A percentile compares a stretch with the other conserved stretches of the same genome.
phyloP scores from a whole-genome alignment of 306 rosid genomes.

The Dryas alaskensis region DNA sequence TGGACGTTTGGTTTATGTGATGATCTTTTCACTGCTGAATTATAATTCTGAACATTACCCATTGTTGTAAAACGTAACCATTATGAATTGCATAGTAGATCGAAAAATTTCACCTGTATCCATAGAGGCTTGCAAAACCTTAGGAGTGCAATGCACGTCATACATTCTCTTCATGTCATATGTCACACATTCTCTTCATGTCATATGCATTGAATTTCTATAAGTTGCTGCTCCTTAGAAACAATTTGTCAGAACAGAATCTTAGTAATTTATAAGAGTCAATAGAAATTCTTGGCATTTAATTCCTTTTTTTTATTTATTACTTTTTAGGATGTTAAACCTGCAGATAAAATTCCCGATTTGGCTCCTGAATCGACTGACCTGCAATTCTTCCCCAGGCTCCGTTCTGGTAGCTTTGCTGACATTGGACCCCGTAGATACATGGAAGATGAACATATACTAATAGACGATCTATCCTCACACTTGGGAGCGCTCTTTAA shows the following conservation, averaged over 20 bases:
- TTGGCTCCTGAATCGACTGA: constrained; percentile 41
- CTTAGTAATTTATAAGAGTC: not conserved
- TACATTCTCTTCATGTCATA: not conserved
- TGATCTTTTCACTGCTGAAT: not conserved
- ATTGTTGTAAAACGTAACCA: not conserved
- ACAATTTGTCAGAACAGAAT: not conserved
- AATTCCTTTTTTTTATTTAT: constrained; percentile 19
- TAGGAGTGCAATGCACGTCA: not conserved
- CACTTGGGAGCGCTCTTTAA: constrained; percentile 60
- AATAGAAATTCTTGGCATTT: not conserved
- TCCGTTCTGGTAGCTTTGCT: constrained; percentile 95
- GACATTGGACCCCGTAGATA: constrained; percentile 85
- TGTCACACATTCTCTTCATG: not conserved
- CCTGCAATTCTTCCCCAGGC: constrained; percentile 52
- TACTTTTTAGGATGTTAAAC: constrained; percentile 45
- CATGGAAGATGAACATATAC: constrained; percentile 99
- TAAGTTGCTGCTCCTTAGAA: not conserved
- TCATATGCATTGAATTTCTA: not conserved
- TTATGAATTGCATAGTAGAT: not conserved
- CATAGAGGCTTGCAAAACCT: not conserved
- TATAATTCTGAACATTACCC: not conserved
- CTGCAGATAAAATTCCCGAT: constrained; percentile 46
- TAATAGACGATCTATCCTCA: constrained; percentile 75
- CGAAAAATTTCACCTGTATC: not conserved
- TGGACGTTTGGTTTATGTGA: not conserved